A percentile compares a stretch with the other conserved stretches of the same genome.
phyloP scores from a whole-genome alignment of 441 rosid species.

The Hura crepitans region DNA sequence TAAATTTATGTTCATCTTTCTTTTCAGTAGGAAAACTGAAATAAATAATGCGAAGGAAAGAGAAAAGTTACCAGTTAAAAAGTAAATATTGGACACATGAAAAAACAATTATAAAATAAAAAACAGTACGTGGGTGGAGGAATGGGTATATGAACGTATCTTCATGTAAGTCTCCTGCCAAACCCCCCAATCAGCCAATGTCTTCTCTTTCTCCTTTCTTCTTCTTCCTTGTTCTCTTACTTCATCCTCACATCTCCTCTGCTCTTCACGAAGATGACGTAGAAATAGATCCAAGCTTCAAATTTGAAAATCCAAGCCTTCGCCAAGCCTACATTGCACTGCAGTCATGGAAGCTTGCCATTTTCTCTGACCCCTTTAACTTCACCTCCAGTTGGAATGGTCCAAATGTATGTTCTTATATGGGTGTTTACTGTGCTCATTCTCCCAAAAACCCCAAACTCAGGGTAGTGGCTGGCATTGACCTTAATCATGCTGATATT shows the following conservation, averaged over 20 bases:
- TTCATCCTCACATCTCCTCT: constrained; percentile 29
- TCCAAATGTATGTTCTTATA: constrained; percentile 53
- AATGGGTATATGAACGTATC: too few relatives aligned
- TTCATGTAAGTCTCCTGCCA: constrained; percentile 26
- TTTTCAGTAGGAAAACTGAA: too few relatives aligned
- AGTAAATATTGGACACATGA: too few relatives aligned
- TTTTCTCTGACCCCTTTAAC: constrained; percentile 67
- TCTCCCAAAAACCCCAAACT: constrained; percentile 42
- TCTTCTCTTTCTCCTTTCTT: constrained; percentile 24
- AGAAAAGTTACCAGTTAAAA: too few relatives aligned
- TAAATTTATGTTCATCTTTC: too few relatives aligned
- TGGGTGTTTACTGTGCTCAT: constrained; percentile 63
- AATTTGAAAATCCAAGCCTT: constrained; percentile 53
- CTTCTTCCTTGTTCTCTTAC: constrained; percentile 29
- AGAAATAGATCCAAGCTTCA: constrained; percentile 41
- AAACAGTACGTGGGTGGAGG: too few relatives aligned
- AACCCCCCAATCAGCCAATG: constrained; percentile 24
- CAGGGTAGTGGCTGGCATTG: constrained; percentile 68
- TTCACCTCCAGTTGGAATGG: constrained; percentile 69
- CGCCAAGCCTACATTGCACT: constrained; percentile 64
- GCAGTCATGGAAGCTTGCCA: constrained; percentile 71
- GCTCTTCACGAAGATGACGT: constrained; percentile 31
- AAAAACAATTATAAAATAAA: too few relatives aligned
- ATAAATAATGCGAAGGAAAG: too few relatives aligned
- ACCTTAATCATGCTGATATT: constrained; percentile 83